Evolutionary conservation across 78 protist genomes (phyloP).

Genomic region (Cyanophora paradoxa): DNA sequence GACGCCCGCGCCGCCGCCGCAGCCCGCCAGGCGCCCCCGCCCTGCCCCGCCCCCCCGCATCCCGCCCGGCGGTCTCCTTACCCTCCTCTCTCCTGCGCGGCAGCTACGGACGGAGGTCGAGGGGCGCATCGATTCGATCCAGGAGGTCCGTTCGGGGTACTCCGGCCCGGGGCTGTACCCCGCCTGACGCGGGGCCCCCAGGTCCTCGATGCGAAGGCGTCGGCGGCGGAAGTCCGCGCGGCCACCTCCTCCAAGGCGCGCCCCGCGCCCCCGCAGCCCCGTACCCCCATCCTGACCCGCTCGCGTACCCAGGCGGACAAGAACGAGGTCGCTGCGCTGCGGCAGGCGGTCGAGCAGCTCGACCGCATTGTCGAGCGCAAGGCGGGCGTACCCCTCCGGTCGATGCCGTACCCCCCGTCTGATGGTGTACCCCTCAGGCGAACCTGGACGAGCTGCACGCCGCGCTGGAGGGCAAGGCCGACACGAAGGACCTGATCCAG

Average conservation of each 20-base stretch:
- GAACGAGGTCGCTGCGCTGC: neutral
- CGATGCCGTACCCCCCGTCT: neutral
- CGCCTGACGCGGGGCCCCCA: neutral
- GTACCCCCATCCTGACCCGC: neutral
- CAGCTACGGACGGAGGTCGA: neutral
- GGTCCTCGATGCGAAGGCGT: neutral
- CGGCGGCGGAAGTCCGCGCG: neutral
- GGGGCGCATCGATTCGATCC: neutral
- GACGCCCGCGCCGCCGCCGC: neutral
- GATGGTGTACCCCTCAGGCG: neutral
- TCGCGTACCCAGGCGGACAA: neutral
- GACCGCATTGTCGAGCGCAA: neutral
- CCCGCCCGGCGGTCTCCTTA: neutral
- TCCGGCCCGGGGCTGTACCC: no score
- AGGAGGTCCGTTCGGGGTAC: no score
- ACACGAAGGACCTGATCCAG: neutral
- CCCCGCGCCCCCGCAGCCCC: neutral
- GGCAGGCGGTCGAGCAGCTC: neutral
- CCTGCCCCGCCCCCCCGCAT: neutral
- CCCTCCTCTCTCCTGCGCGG: neutral
- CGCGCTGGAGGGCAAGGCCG: neutral
- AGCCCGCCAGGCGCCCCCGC: neutral
- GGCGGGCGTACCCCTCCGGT: no score
- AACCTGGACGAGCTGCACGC: neutral
- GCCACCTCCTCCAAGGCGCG: neutral